These are phyloP conservation scores for Moringa oleifera DNA, from an alignment of 345 rosid genomes.

Conservation along the genomic window DNA sequence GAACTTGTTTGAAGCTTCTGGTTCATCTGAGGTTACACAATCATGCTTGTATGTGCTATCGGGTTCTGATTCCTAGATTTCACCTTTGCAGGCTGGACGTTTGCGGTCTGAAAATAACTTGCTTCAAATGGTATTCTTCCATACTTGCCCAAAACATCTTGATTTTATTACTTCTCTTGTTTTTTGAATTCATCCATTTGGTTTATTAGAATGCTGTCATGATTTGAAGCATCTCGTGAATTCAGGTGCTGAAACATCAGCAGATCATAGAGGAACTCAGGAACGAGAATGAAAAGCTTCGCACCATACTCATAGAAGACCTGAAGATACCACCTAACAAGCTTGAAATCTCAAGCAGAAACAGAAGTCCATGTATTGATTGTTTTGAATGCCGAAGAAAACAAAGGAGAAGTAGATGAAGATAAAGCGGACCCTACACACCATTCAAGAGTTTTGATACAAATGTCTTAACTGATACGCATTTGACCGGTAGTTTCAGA, in stretches of 20 bases:
- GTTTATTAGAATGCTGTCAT: neutral
- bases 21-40: neutral
- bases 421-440: no score
- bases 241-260: conserved; percentile 79
- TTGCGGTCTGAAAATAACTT: conserved; percentile 62
- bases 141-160: neutral
- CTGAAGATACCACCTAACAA: conserved; percentile 70
- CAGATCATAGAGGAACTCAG: conserved; percentile 63
- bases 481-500: no score
- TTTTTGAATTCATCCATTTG: no score
- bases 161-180: neutral
- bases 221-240: conserved; percentile 5
- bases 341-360: conserved; percentile 38
- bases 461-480: no score
- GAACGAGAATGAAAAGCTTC: conserved; percentile 80
- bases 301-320: conserved; percentile 64
- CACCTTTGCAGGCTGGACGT: conserved; percentile 41
- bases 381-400: conserved; percentile 92
- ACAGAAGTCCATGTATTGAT: conserved; percentile 45
- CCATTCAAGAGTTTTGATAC: no score
- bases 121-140: conserved; percentile 79
- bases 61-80: conserved; percentile 12
- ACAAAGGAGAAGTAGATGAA: conserved; percentile 60
- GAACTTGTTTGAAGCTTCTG: neutral
- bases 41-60: conserved; percentile 3